Percentiles rank a stretch among this genome's conserved stretches.
Evolutionary conservation across 1,284 basidiomycete genomes (phyloP).

Genomic region (Cutaneotrichosporon dermatis): DNA sequence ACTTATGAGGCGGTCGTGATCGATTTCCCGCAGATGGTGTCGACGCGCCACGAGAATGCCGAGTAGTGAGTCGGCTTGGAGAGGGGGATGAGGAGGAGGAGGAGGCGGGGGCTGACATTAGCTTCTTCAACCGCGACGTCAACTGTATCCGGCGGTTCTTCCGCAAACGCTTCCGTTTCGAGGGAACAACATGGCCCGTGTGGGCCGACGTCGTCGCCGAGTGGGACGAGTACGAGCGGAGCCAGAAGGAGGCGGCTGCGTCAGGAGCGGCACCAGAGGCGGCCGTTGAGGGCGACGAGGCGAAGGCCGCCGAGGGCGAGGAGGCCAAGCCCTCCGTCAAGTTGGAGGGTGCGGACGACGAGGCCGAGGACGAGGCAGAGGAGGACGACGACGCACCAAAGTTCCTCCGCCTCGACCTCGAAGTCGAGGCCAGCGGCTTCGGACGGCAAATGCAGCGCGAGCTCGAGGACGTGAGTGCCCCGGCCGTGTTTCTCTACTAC

Average conservation of each 20-base stretch:
- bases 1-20: conserved; percentile 81
- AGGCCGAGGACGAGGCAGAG: neutral
- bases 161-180: conserved; percentile 83
- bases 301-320: conserved; percentile 26
- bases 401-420: conserved; percentile 70
- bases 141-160: conserved; percentile 95
- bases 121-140: conserved; percentile 98
- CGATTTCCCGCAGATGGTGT: conserved; percentile 99
- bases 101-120: conserved; percentile 39
- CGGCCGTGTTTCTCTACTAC: neutral
- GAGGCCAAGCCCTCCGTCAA: neutral
- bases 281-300: conserved; percentile 11
- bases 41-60: conserved; percentile 91
- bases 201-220: conserved; percentile 63
- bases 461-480: conserved; percentile 67
- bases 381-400: conserved; percentile 1
- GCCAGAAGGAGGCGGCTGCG: conserved; percentile 10
- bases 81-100: neutral
- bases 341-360: no score
- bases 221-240: conserved; percentile 13
- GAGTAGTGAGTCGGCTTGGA: conserved; percentile 66
- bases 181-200: conserved; percentile 79
- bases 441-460: conserved; percentile 72
- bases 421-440: conserved; percentile 89
- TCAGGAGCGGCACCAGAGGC: neutral